Evolutionary conservation across 2,329 filamentous ascomycete species (phyloP).

Genomic region (Huntiella moniliformis): DNA sequence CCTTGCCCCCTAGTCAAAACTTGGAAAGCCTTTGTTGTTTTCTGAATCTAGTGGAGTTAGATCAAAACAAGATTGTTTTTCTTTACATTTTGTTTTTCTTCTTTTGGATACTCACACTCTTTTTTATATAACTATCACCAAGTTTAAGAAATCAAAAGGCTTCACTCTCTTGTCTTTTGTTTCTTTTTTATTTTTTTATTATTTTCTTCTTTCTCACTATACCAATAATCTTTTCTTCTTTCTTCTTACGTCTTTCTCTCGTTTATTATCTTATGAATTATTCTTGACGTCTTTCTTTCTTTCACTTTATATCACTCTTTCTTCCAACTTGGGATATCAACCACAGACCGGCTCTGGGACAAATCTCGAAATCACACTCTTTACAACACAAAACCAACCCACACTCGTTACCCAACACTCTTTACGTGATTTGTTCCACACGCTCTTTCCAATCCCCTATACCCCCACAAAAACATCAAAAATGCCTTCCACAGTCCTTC

Average conservation of each 20-base stretch:
- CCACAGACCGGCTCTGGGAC: slow-evolving; percentile 5
- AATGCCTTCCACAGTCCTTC: slow-evolving; percentile 5
- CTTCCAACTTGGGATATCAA: slow-evolving; percentile 7
- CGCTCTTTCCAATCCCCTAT: not conserved
- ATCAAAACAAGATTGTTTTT: not conserved
- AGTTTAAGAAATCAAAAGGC: not conserved
- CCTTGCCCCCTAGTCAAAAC: too few relatives aligned
- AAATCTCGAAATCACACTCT: slow-evolving; percentile 9
- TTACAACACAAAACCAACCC: slow-evolving; percentile 1
- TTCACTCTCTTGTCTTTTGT: slow-evolving; percentile 3
- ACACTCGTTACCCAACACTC: slow-evolving; percentile 2
- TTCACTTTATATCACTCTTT: not conserved
- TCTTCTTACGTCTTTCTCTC: slow-evolving; percentile 1
- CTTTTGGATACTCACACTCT: not conserved
- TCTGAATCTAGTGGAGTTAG: too few relatives aligned
- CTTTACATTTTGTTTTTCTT: slow-evolving; percentile 1
- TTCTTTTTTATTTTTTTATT: not conserved
- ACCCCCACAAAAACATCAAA: slow-evolving; percentile 1
- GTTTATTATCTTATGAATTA: slow-evolving; percentile 1
- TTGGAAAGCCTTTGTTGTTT: too few relatives aligned
- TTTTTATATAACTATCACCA: slow-evolving; percentile 2
- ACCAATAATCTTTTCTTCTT: slow-evolving; percentile 2
- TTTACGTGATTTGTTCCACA: slow-evolving; percentile 4
- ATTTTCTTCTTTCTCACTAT: slow-evolving; percentile 1
- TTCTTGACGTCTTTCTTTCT: not conserved